phyloP scores from a whole-genome alignment of 1,139 yeast genomes.

The Zygosaccharomyces sapae region DNA sequence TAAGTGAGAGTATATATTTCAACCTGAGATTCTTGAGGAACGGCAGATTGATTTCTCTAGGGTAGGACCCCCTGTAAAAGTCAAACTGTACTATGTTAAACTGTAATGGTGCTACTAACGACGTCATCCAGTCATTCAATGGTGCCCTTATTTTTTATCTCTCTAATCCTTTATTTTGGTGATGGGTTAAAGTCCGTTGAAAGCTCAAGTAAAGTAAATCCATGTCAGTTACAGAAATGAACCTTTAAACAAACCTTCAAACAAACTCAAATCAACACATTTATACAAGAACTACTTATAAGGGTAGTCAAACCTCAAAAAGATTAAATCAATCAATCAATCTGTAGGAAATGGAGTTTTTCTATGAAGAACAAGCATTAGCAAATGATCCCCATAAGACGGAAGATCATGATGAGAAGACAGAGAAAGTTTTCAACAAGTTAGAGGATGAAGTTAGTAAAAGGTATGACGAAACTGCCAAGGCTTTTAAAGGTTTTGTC shows the following conservation, averaged over 20 bases:
- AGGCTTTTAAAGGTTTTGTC: conserved; percentile 22
- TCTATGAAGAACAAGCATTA: conserved; percentile 27
- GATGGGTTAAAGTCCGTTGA: background rate
- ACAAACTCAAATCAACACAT: background rate
- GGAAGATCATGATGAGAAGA: conserved; percentile 30
- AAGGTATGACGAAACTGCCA: conserved; percentile 29
- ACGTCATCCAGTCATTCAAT: conserved; percentile 5
- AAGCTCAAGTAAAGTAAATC: background rate
- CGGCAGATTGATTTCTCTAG: conserved; percentile 68
- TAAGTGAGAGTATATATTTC: conserved; percentile 70
- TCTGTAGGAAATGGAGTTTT: conserved; percentile 24
- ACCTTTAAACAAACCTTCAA: background rate
- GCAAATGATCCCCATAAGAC: conserved; percentile 13
- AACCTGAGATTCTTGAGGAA: conserved; percentile 65
- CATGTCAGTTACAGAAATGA: background rate
- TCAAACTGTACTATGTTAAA: conserved; percentile 68
- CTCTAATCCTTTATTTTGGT: background rate
- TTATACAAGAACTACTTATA: too few relatives aligned
- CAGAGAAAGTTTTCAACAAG: conserved; percentile 38
- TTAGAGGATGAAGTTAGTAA: conserved; percentile 33
- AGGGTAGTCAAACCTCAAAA: background rate
- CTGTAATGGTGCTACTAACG: conserved; percentile 72
- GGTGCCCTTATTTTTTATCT: conserved; percentile 10
- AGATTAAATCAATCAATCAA: too few relatives aligned
- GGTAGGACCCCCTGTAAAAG: conserved; percentile 81